phyloP scores from a whole-genome alignment of 805 yeast species.

The Candida ascalaphidarum region DNA sequence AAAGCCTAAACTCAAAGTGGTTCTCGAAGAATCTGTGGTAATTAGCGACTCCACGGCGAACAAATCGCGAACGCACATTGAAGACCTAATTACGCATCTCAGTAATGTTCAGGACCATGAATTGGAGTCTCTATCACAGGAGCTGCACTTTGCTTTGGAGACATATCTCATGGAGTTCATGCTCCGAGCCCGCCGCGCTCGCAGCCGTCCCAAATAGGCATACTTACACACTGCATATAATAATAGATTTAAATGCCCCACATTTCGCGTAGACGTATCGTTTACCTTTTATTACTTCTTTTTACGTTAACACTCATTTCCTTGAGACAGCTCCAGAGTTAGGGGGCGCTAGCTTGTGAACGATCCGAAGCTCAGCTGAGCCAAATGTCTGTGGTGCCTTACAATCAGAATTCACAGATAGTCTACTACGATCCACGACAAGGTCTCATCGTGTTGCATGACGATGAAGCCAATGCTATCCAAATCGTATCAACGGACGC shows the following conservation, averaged over 20 bases:
- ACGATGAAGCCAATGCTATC: conserved; percentile 21
- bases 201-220: no score
- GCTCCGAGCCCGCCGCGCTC: conserved; percentile 25
- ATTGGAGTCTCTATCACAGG: no score
- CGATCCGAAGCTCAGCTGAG: not conserved
- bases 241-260: not conserved
- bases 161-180: conserved; percentile 24
- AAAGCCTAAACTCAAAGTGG: no score
- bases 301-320: not conserved
- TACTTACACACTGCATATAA: no score
- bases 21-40: no score
- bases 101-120: no score
- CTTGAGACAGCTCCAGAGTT: not conserved
- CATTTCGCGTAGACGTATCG: not conserved
- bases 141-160: no score
- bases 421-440: conserved; percentile 28
- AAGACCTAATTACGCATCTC: no score
- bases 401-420: conserved; percentile 19
- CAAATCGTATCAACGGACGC: no score
- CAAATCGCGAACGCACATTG: no score
- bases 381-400: conserved; percentile 30
- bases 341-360: not conserved
- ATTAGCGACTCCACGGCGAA: no score
- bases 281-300: not conserved
- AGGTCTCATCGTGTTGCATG: conserved; percentile 25